Evolutionary conservation across 202 grass and related monocot genomes (phyloP), one percentile per base, ranked within the genome.

Genomic region (Panicum hallii): DNA sequence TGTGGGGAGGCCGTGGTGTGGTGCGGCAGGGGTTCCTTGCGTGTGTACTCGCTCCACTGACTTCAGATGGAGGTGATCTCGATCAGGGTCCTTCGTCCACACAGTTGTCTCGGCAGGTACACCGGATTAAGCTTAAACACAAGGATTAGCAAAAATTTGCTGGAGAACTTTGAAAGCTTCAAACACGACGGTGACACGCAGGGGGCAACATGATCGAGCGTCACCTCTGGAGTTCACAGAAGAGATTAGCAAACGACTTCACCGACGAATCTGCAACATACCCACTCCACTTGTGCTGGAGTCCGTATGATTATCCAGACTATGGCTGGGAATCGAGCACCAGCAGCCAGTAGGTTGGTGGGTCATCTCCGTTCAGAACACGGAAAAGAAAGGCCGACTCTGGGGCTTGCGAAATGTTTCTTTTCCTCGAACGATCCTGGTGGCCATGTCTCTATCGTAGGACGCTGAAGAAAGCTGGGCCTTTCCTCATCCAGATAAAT

Each of bases 351-450:
- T 12, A 10, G 13, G 12, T 5, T 14, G 26, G 28, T 12, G 34
- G 46, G 11, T 4, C 6, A n/a, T 80, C 26, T 42, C 47, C 44
- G 52, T 63, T n/a, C 77, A 50, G 14, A 47, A 34, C 13, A 20
- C 5, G 6, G 62, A 26, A 60, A 55, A 42, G 11, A 47, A 76
- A 79, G 45, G 26, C 26, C 38, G n/a, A 63, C 44, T 65, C 20
- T 13, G 47, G 41, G 57, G 19, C 41, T 38, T 48, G 40, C 80
- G 57, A 75, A 61, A 47, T 56, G 79, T 45, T 71, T 41, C 13
- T 22, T 65, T 42, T 20, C 23, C 20, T 65, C 48, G 26, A 26
- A 43, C 49, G 65, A 90, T 86, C 55, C 79, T 38, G 66, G 57
- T 62, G 54, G 74, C 60, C 41, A 53, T 68, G 42, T 44, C 49